Evolutionary conservation across 768 basidiomycete genomes (phyloP).

Genomic region (Mycena chlorophos): DNA sequence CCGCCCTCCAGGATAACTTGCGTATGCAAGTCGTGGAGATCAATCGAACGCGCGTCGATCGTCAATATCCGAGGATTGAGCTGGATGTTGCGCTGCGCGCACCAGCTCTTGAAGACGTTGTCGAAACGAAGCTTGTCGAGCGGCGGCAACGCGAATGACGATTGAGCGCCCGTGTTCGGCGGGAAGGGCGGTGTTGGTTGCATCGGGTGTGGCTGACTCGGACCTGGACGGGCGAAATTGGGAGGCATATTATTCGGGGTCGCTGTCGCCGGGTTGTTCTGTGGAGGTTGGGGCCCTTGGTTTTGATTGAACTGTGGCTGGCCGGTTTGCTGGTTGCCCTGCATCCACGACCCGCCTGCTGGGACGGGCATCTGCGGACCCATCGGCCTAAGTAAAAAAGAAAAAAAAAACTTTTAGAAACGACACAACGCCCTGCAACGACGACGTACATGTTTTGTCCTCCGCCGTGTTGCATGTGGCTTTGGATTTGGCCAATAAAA

Average conservation of each 20-base stretch:
- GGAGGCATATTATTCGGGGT: constrained; percentile 34
- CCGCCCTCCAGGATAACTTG: constrained; percentile 64
- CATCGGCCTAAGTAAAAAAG: not conserved
- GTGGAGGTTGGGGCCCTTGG: constrained; percentile 24
- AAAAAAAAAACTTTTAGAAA: not conserved
- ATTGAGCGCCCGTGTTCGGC: constrained; percentile 17
- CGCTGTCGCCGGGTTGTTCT: constrained; percentile 28
- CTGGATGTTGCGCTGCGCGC: constrained; percentile 40
- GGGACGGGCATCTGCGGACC: constrained; percentile 1
- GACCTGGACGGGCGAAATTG: constrained; percentile 37
- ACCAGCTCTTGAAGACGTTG: constrained; percentile 48
- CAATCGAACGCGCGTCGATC: constrained; percentile 57
- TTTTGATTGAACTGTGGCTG: constrained; percentile 20
- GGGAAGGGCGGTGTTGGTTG: constrained; percentile 36
- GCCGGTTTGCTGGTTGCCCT: constrained; percentile 11
- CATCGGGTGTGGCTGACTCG: constrained; percentile 38
- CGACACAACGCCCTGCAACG: not conserved
- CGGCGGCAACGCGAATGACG: constrained; percentile 32
- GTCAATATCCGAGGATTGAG: constrained; percentile 43
- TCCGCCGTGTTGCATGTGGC: constrained; percentile 19
- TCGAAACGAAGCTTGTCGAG: constrained; percentile 58
- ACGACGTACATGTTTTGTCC: constrained; percentile 37
- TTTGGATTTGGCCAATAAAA: constrained; percentile 29
- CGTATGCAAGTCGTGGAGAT: constrained; percentile 58
- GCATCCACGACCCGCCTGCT: constrained; percentile 17